Base-by-base conservation (phyloP, 225 moss, liverwort and hornwort genomes). In the Asterella californica region DNA sequence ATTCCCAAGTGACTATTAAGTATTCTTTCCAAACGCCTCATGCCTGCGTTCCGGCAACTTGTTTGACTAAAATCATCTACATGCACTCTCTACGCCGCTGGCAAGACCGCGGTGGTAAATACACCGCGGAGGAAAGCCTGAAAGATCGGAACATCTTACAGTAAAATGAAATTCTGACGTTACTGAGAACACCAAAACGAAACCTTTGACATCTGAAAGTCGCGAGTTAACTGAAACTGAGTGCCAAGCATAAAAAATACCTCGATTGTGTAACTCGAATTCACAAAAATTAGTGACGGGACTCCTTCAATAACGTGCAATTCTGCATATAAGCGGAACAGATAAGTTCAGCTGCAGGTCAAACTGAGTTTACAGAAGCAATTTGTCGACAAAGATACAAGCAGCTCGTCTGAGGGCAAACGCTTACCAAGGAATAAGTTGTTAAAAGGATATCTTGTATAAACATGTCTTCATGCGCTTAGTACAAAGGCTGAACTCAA, bases 181-280 rank as follows among this genome's bases (percentile, higher is more conserved):
- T 42, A 42, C 42, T 42, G 7, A 42, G 42, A 42, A 42, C n/a
- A n/a, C n/a, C n/a, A n/a, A 42, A 3, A 42, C 42, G 7, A 36
- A 68, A 15, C 3, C 34, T 68, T 32, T 19, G 17, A 66, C 34
- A 1, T 34, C 12, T 33, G 14, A 2, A 33, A 68, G 34, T 68
- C 34, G 19, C 8, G 33, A 68, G 3, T 42, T 42, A 7, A 42
- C 54, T 60, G 60, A 37, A 37, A 7, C 36, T 19, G 6, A 0
- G n/a, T 18, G 27, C 68, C n/a, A 17, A 69, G 15, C 5, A 77
- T 27, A 2, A 45, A 47, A 55, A 57, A 15, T 89, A 96, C 96
- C 96, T 97, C 96, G 80, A 97, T 97, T 60, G 96, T 97, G 84
- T 97, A 97, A 82, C 94, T 97, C 80, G 96, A 89, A 53, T 90